phyloP scores from a whole-genome alignment of 441 rosid species.

The Mallotus japonicus region DNA sequence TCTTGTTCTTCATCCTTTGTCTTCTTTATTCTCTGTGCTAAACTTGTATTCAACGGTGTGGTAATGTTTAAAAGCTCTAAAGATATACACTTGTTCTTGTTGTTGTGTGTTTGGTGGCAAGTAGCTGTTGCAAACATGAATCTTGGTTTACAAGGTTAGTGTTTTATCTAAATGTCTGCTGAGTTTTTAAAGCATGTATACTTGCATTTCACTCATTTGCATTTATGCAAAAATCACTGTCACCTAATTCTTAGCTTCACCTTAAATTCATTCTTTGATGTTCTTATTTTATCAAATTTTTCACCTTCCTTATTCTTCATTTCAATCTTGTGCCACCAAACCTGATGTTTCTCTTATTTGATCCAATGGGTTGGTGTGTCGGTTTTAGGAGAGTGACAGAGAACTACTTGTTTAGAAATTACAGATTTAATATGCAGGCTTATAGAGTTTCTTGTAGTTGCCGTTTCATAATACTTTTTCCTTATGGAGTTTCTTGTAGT shows the following conservation, averaged over 20 bases:
- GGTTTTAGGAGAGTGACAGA: constrained; percentile 26
- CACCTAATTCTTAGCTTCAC: constrained; percentile 56
- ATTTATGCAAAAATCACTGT: constrained; percentile 23
- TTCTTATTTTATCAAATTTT: constrained; percentile 26
- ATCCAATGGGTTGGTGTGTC: constrained; percentile 39
- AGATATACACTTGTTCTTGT: constrained; percentile 22
- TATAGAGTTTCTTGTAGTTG: constrained; percentile 11
- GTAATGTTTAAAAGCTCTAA: constrained; percentile 3
- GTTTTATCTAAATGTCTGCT: constrained; percentile 18
- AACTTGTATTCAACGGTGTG: not conserved
- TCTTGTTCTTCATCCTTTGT: not conserved
- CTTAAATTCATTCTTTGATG: constrained; percentile 44
- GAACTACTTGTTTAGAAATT: constrained; percentile 4
- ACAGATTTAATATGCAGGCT: constrained; percentile 5
- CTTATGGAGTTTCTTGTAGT: constrained; percentile 10
- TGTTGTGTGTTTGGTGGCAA: constrained; percentile 45
- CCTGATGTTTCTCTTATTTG: constrained; percentile 26
- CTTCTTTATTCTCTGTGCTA: not conserved
- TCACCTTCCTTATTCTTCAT: constrained; percentile 23
- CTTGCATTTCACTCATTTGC: constrained; percentile 60
- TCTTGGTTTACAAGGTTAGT: constrained; percentile 44
- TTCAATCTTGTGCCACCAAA: constrained; percentile 31
- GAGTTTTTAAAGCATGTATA: constrained; percentile 26
- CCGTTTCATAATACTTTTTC: not conserved
- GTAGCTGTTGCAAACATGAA: constrained; percentile 38